Evolutionary conservation across 768 basidiomycete genomes (phyloP).

Genomic region (Udeniomyces megalosporus): DNA sequence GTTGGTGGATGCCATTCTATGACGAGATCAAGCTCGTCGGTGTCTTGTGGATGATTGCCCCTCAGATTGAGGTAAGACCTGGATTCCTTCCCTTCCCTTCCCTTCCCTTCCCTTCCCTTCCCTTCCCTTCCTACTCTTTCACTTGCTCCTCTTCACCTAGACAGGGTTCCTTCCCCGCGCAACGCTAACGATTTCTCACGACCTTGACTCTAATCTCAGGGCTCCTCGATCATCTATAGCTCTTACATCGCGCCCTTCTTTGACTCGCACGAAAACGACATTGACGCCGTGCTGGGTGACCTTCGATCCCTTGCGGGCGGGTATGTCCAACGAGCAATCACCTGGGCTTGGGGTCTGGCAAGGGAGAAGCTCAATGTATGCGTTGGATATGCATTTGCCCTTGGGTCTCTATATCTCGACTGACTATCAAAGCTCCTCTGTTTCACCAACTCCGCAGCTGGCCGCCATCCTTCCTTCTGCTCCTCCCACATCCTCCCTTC

Average conservation of each 20-base stretch:
- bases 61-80: constrained; percentile 47
- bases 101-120: background rate
- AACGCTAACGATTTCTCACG: too few species aligned
- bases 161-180: too few species aligned
- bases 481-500: too few species aligned
- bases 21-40: constrained; percentile 62
- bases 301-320: constrained; percentile 22
- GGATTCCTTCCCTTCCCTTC: background rate
- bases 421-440: background rate
- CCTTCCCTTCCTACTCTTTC: background rate
- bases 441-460: too few species aligned
- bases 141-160: background rate
- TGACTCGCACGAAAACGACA: constrained; percentile 60
- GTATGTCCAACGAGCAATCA: constrained; percentile 21
- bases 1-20: constrained; percentile 92
- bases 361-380: constrained; percentile 26
- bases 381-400: too few species aligned
- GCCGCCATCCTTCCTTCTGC: too few species aligned
- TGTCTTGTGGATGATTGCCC: constrained; percentile 75
- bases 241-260: constrained; percentile 70
- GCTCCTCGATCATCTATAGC: constrained; percentile 69
- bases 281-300: constrained; percentile 57
- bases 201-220: constrained; percentile 29
- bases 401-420: too few species aligned
- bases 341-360: constrained; percentile 26